These are phyloP conservation scores for Russula foetens DNA, from an alignment of 768 basidiomycete species.

Conservation along the genomic window DNA sequence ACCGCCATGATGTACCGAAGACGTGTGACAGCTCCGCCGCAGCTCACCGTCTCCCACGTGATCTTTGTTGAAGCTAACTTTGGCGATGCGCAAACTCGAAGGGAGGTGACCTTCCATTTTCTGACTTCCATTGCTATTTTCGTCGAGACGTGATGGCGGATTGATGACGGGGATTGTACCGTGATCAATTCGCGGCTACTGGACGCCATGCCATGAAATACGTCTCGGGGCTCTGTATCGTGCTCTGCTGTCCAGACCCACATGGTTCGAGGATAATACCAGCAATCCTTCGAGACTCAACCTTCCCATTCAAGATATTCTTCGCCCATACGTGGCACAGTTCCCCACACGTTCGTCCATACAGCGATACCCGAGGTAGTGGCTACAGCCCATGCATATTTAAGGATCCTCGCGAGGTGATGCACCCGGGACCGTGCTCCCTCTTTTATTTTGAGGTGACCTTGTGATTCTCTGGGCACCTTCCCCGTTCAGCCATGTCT, in stretches of 20 bases:
- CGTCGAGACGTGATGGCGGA: neutral
- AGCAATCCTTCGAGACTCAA: neutral
- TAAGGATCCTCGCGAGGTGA: neutral
- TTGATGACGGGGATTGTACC: too few species aligned
- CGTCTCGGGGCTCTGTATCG: too few species aligned
- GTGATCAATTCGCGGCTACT: too few species aligned
- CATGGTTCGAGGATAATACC: too few species aligned
- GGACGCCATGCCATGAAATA: neutral
- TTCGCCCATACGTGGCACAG: neutral
- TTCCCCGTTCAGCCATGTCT: neutral
- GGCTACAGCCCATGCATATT: neutral
- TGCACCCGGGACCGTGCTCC: neutral
- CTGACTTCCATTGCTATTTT: neutral
- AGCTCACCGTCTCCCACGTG: neutral
- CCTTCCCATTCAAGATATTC: neutral
- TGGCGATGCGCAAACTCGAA: neutral
- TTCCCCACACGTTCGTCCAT: neutral
- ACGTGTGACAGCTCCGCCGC: neutral
- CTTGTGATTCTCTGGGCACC: neutral
- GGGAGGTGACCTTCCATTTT: neutral
- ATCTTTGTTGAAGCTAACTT: neutral
- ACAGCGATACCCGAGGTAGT: neutral
- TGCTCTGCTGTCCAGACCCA: too few species aligned
- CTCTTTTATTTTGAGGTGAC: neutral
- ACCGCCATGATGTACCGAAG: neutral